phyloP scores from a whole-genome alignment of 1,284 basidiomycete genomes.

The Ceratorhiza oryzae-sativae region DNA sequence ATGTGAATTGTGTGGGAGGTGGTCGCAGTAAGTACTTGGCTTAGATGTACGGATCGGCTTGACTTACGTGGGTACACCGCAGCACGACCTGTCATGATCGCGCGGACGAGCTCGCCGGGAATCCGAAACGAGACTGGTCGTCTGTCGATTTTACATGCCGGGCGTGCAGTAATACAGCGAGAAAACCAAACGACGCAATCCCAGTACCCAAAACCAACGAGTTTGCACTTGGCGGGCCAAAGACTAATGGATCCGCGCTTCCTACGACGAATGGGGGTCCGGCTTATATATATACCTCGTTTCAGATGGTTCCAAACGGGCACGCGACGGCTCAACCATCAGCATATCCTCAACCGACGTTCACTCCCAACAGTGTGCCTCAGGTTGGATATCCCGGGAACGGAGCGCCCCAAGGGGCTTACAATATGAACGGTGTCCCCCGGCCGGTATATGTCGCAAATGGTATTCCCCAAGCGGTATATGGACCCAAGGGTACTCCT shows the following conservation, averaged over 20 bases:
- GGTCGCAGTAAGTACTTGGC: conserved; percentile 65
- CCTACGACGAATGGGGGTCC: not conserved
- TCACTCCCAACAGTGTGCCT: not conserved
- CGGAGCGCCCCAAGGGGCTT: not conserved
- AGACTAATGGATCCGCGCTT: not conserved
- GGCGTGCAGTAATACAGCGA: conserved; percentile 40
- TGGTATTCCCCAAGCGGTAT: not conserved
- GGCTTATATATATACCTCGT: conserved; percentile 24
- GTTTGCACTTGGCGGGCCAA: not conserved
- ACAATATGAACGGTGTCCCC: not conserved
- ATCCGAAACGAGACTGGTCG: conserved; percentile 73
- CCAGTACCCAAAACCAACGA: conserved; percentile 8
- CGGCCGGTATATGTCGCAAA: no score
- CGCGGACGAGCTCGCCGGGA: conserved; percentile 64
- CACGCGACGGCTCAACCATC: not conserved
- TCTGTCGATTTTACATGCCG: conserved; percentile 61
- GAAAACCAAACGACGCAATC: not conserved
- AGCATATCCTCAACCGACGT: not conserved
- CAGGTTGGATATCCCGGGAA: not conserved
- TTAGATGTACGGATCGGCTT: not conserved
- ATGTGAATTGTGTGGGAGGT: conserved; percentile 78
- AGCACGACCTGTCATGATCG: conserved; percentile 73
- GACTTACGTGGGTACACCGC: not conserved
- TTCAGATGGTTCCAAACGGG: conserved; percentile 16
- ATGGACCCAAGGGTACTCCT: not conserved